Base-by-base conservation (phyloP, 164 flowering plant genomes). In the Protea cynaroides region DNA sequence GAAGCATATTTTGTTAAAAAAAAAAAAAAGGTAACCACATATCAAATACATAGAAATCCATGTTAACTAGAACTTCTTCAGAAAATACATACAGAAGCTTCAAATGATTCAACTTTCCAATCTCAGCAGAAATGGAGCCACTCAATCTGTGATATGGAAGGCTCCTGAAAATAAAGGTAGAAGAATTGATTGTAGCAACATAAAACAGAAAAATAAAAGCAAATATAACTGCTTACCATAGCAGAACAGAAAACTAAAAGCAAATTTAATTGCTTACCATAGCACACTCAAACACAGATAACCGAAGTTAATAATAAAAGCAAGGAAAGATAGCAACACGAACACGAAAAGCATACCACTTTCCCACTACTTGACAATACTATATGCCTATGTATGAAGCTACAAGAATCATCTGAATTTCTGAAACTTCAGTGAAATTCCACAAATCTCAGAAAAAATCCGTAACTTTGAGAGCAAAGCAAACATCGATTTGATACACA, bases 121-220 rank as follows among this genome's bases (percentile, higher is more conserved):
- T 77, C 56, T 86, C 99, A 66, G 97, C 82, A n/a, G 99, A 82
- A 74, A 94, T 69, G 11, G 84, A 70, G 53, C 99, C 99, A 80
- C 90, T 85, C 70, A 94, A 53, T 74, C 74, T 89, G 78, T 83
- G 93, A 64, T 70, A 52, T 23, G 90, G 64, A 66, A 94, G 89
- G 69, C 74, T 84, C 87, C 99, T 94, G 83, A 57, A 70, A 70
- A 47, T 25, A 38, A 60, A 22, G 19, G 19, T 46, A 8, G 13
- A 38, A 4, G 24, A 25, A 56, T 29, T 5, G 5, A 29, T 29
- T 29, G 4, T 2, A 49, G 63, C 58, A 43, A 15, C 65, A 56
- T 51, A 54, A 14, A 57, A 23, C 44, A 49, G 15, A 60, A 10
- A 7, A 18, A 61, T 19, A 22, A 67, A 52, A 44, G 19, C 11